Evolutionary conservation across 139 green algal genomes (phyloP).

Genomic region (Eudorina sp.): DNA sequence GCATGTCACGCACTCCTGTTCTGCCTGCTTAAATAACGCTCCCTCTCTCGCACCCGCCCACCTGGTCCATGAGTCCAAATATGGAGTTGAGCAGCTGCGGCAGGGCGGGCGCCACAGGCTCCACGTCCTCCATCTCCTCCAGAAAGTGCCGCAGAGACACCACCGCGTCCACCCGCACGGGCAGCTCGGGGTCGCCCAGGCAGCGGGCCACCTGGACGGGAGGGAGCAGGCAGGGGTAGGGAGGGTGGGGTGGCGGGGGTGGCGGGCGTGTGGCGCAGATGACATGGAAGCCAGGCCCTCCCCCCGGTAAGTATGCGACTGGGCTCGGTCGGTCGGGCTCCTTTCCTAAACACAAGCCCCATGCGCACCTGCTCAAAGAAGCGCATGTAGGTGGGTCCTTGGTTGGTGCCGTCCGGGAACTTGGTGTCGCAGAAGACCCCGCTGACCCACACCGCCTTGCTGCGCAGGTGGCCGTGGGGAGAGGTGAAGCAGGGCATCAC

Average conservation of each 20-base stretch:
- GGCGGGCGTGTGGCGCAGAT: no score
- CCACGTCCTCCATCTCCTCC: slow-evolving; percentile 83
- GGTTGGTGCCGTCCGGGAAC: slow-evolving; percentile 78
- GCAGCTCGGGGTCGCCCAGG: slow-evolving; percentile 89
- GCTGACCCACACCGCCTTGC: slow-evolving; percentile 93
- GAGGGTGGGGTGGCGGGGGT: background rate
- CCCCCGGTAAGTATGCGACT: no score
- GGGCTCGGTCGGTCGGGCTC: no score
- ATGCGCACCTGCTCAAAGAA: slow-evolving; percentile 75
- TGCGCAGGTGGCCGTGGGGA: slow-evolving; percentile 84
- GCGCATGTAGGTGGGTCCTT: slow-evolving; percentile 75
- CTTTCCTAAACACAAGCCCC: background rate
- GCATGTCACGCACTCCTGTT: no score
- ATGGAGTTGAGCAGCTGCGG: slow-evolving; percentile 89
- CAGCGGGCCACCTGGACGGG: slow-evolving; percentile 48
- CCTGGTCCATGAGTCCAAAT: slow-evolving; percentile 93
- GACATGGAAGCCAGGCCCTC: background rate
- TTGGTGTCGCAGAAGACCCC: slow-evolving; percentile 85
- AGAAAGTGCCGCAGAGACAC: slow-evolving; percentile 91
- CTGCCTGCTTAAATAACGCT: background rate
- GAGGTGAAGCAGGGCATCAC: slow-evolving; percentile 85
- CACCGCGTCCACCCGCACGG: slow-evolving; percentile 90
- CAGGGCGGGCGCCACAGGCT: slow-evolving; percentile 83
- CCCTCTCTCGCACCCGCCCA: slow-evolving; percentile 45
- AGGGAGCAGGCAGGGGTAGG: background rate